A percentile compares a stretch with the other conserved stretches of the same genome.
Evolutionary conservation across 208 protist genomes (phyloP).

Genomic region (Strigomonas culicis): DNA sequence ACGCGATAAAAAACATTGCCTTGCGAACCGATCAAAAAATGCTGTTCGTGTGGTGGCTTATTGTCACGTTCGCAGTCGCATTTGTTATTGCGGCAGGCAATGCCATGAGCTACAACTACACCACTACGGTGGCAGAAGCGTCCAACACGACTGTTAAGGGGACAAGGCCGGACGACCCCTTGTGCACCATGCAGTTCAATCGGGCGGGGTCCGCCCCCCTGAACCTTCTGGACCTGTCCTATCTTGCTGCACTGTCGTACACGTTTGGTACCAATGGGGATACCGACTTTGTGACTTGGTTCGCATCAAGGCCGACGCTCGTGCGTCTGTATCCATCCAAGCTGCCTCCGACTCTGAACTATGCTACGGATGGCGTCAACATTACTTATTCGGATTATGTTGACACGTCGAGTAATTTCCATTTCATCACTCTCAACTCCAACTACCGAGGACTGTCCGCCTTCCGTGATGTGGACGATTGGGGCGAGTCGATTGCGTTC

Average conservation of each 20-base stretch:
- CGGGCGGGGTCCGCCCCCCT: conserved; percentile 41
- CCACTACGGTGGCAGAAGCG: conserved; percentile 28
- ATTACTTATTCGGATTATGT: conserved; percentile 80
- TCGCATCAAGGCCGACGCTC: conserved; percentile 45
- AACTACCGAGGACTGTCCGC: conserved; percentile 74
- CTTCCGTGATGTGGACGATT: conserved; percentile 76
- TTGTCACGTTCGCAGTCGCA: conserved; percentile 68
- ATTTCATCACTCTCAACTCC: conserved; percentile 82
- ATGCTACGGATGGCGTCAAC: conserved; percentile 51
- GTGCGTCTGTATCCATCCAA: conserved; percentile 47
- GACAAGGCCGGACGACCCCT: conserved; percentile 6
- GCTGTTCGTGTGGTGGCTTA: conserved; percentile 79
- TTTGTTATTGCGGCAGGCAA: conserved; percentile 72
- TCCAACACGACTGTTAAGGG: conserved; percentile 19
- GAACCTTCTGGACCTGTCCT: conserved; percentile 54
- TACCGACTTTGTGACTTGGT: conserved; percentile 80
- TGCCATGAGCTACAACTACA: conserved; percentile 48
- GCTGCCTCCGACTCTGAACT: conserved; percentile 61
- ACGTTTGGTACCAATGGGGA: conserved; percentile 57
- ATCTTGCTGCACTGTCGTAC: conserved; percentile 74
- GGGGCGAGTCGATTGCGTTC: conserved; percentile 70
- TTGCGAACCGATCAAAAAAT: conserved; percentile 75
- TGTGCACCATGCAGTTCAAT: conserved; percentile 67
- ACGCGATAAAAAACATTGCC: conserved; percentile 48
- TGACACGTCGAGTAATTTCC: conserved; percentile 59